Evolutionary conservation across 192 early-diverging fungal genomes (phyloP).

Genomic region (Coemansia sp.): DNA sequence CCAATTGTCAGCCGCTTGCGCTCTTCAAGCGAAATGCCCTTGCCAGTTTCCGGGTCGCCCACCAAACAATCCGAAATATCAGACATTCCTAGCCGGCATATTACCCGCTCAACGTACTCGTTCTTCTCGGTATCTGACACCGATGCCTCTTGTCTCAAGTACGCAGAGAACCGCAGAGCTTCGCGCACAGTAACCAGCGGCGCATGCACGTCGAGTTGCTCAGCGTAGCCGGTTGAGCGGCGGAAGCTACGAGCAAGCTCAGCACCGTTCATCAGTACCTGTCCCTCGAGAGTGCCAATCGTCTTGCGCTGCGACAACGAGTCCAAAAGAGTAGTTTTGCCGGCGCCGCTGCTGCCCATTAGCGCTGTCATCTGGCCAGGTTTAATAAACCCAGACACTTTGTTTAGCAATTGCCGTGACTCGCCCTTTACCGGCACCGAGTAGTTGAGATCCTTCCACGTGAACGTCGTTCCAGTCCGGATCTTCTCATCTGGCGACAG

Average conservation of each 20-base stretch:
- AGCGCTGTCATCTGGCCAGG: conserved; percentile 80
- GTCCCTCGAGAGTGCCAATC: conserved; percentile 61
- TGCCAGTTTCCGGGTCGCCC: conserved; percentile 65
- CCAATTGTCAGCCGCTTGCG: conserved; percentile 86
- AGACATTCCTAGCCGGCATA: conserved; percentile 72
- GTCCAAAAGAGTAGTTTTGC: conserved; percentile 78
- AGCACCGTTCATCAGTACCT: conserved; percentile 68
- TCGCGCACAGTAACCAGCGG: conserved; percentile 72
- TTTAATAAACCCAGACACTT: conserved; percentile 68
- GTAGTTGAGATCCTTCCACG: conserved; percentile 66
- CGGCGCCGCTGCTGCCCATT: conserved; percentile 69
- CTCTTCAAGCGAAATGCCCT: conserved; percentile 86
- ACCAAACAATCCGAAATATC: conserved; percentile 71
- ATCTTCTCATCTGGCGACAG: conserved; percentile 44
- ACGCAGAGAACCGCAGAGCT: conserved; percentile 62
- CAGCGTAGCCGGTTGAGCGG: conserved; percentile 76
- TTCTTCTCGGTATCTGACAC: conserved; percentile 68
- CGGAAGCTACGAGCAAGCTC: conserved; percentile 59
- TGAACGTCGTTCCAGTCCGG: conserved; percentile 58
- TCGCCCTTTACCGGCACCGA: conserved; percentile 57
- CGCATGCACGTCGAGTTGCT: conserved; percentile 81
- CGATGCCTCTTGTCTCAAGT: conserved; percentile 65
- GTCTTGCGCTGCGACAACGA: conserved; percentile 78
- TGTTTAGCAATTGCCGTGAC: conserved; percentile 58
- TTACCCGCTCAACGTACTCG: conserved; percentile 72